These are phyloP conservation scores for Boletus tomentosulus DNA, from an alignment of 768 basidiomycete genomes.

Conservation along the genomic window DNA sequence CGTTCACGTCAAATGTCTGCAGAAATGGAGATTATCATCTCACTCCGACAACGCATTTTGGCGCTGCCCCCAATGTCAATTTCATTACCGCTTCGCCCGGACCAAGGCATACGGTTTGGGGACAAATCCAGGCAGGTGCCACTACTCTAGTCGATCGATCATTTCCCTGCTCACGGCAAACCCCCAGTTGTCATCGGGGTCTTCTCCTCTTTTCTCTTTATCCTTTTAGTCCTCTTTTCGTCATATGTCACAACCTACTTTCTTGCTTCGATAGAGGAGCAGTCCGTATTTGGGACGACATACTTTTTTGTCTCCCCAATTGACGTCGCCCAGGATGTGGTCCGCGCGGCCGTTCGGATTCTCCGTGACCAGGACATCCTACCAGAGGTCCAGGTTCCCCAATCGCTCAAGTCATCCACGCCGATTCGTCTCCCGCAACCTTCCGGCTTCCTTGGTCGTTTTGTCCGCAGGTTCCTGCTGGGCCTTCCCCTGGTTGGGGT, in stretches of 20 bases:
- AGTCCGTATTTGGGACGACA: slow-evolving; percentile 32
- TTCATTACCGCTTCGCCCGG: slow-evolving; percentile 71
- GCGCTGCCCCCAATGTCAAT: slow-evolving; percentile 75
- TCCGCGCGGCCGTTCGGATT: slow-evolving; percentile 59
- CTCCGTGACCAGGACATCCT: slow-evolving; percentile 52
- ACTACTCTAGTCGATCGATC: slow-evolving; percentile 1
- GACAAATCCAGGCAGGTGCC: slow-evolving; percentile 62
- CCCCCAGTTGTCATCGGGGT: slow-evolving; percentile 58
- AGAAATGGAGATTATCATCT: slow-evolving; percentile 67
- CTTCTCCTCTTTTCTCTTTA: slow-evolving; percentile 59
- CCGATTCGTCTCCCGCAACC: slow-evolving; percentile 27
- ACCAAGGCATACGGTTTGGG: slow-evolving; percentile 69
- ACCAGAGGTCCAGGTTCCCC: slow-evolving; percentile 19
- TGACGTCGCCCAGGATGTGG: slow-evolving; percentile 55
- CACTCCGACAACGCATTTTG: slow-evolving; percentile 66
- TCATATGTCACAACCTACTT: slow-evolving; percentile 69
- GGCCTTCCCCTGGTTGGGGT: slow-evolving; percentile 78
- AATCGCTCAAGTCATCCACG: slow-evolving; percentile 15
- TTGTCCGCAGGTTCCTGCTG: slow-evolving; percentile 68
- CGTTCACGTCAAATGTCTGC: slow-evolving; percentile 76
- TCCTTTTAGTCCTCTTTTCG: slow-evolving; percentile 58
- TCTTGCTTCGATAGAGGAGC: slow-evolving; percentile 58
- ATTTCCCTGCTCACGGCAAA: slow-evolving; percentile 10
- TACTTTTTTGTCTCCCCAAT: slow-evolving; percentile 50
- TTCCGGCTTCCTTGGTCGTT: slow-evolving; percentile 47